Conservation (phyloP, 2,329 filamentous ascomycete species). For the Westerdykella ornata region DNA sequence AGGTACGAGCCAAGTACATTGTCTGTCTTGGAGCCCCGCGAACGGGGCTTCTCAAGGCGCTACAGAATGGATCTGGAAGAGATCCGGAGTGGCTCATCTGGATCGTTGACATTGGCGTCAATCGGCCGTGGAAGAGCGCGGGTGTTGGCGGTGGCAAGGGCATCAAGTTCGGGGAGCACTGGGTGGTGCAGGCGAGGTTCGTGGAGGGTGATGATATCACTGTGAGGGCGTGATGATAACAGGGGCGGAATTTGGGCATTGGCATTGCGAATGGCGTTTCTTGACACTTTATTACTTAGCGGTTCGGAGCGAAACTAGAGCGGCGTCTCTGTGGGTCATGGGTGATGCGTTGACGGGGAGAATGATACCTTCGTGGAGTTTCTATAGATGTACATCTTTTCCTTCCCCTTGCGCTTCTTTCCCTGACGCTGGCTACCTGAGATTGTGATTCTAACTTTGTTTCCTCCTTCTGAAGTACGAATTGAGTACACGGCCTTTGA, state of each 20-base stretch:
- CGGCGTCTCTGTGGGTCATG: too few species aligned
- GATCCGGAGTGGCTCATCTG: conserved; percentile 66
- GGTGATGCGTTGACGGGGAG: too few species aligned
- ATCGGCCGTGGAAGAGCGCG: conserved; percentile 77
- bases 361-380: too few species aligned
- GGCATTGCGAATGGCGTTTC: neutral
- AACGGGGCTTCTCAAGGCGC: conserved; percentile 70
- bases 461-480: too few species aligned
- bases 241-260: neutral
- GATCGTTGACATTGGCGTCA: conserved; percentile 81
- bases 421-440: too few species aligned
- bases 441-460: too few species aligned
- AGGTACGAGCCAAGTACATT: conserved; percentile 74
- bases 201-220: conserved; percentile 10
- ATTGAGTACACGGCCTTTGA: too few species aligned
- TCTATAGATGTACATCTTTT: too few species aligned
- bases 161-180: conserved; percentile 80
- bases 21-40: conserved; percentile 84
- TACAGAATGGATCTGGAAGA: conserved; percentile 53
- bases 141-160: conserved; percentile 74
- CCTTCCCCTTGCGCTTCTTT: too few species aligned
- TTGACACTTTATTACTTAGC: too few species aligned
- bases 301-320: too few species aligned
- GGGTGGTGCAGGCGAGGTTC: conserved; percentile 66
- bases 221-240: neutral